Percentiles rank a stretch among this genome's conserved stretches.
Evolutionary conservation across 352 stramenopile species (phyloP).

Genomic region (Phytophthora uliginosa): DNA sequence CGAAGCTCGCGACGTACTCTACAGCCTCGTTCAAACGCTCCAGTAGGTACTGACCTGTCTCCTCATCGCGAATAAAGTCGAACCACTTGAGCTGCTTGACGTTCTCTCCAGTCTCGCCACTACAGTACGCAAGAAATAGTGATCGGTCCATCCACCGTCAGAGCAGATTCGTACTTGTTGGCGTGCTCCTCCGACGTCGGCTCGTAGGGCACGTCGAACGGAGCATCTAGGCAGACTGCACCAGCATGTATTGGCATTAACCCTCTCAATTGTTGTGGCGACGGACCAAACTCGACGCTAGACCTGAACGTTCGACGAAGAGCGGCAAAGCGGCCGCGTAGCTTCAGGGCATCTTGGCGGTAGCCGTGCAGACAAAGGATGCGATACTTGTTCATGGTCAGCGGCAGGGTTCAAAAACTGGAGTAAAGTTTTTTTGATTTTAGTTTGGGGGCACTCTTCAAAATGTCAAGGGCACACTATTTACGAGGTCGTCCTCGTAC

Average conservation of each 20-base stretch:
- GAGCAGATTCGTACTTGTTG: slow-evolving; percentile 36
- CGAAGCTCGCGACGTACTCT: slow-evolving; percentile 72
- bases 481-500: no score
- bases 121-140: slow-evolving; percentile 13
- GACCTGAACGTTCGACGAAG: slow-evolving; percentile 82
- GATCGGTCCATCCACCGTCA: neutral
- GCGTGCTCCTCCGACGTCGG: slow-evolving; percentile 65
- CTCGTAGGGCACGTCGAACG: slow-evolving; percentile 78
- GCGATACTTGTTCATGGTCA: slow-evolving; percentile 58
- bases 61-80: slow-evolving; percentile 61
- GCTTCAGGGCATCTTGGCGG: slow-evolving; percentile 78
- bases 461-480: no score
- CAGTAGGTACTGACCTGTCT: slow-evolving; percentile 53
- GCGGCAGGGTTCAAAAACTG: no score
- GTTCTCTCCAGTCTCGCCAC: slow-evolving; percentile 45
- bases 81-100: slow-evolving; percentile 83
- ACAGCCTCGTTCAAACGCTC: slow-evolving; percentile 70
- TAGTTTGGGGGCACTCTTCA: no score
- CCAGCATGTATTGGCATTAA: slow-evolving; percentile 8
- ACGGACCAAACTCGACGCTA: slow-evolving; percentile 83
- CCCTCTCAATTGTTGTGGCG: neutral
- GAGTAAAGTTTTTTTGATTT: no score
- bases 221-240: slow-evolving; percentile 81
- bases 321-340: slow-evolving; percentile 78
- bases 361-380: slow-evolving; percentile 91